Conservation (phyloP, 805 yeast genomes). For the Blastobotrys attinorum region DNA sequence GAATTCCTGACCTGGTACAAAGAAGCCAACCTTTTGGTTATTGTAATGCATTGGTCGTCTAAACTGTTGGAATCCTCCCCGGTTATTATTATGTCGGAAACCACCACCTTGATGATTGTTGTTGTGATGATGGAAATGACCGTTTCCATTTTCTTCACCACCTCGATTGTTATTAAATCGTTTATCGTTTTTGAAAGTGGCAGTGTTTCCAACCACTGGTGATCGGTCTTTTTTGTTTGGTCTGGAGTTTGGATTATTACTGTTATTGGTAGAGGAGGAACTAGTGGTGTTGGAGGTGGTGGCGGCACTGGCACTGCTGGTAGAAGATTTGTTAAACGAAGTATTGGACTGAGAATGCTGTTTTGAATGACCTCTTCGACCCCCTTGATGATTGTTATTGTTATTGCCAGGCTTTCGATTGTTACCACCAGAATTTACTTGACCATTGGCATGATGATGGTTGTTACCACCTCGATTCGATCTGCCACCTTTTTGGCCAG, state of each 20-base stretch:
- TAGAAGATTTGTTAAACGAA: background rate
- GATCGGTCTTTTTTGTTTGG: background rate
- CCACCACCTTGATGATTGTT: conserved; percentile 6
- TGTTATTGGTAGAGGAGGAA: conserved; percentile 1
- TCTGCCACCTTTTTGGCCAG: conserved; percentile 7
- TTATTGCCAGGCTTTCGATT: background rate
- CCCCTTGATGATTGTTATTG: conserved; percentile 1
- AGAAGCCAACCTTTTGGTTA: conserved; percentile 11
- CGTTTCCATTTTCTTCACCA: conserved; percentile 3
- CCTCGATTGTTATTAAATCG: conserved; percentile 3
- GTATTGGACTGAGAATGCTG: background rate
- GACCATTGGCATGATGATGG: conserved; percentile 9
- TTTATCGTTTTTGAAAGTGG: background rate
- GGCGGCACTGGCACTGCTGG: background rate
- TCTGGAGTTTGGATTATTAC: background rate
- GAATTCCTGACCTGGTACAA: conserved; percentile 8
- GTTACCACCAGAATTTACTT: conserved; percentile 1
- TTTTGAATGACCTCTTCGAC: background rate
- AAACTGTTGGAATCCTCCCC: conserved; percentile 6
- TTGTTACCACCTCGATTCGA: conserved; percentile 13
- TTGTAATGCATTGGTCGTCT: conserved; percentile 14
- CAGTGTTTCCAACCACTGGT: conserved; percentile 2
- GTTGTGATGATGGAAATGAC: conserved; percentile 8
- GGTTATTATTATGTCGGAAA: conserved; percentile 4
- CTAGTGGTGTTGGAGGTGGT: background rate